A percentile compares a stretch with the other conserved stretches of the same genome.
Conservation (phyloP, 2,329 filamentous ascomycete species). For the Cladobotryum protrusum region DNA sequence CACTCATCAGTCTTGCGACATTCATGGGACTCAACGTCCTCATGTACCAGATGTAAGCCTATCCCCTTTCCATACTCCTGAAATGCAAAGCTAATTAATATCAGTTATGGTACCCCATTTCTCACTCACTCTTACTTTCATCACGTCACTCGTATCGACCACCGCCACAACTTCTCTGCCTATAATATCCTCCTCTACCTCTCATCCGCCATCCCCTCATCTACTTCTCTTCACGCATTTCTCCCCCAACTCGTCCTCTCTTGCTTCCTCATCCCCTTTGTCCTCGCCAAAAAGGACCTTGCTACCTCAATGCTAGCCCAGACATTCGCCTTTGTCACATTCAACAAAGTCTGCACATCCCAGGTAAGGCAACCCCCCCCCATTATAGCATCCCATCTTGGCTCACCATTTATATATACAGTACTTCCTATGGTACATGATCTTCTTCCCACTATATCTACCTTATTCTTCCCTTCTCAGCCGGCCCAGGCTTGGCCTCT, state of each 20-base stretch:
- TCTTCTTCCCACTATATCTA: slow-evolving; percentile 87
- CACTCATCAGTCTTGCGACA: slow-evolving; percentile 59
- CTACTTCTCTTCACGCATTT: slow-evolving; percentile 57
- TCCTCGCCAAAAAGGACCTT: slow-evolving; percentile 74
- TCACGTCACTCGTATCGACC: slow-evolving; percentile 87
- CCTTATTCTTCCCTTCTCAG: slow-evolving; percentile 68
- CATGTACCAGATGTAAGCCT: slow-evolving; percentile 66
- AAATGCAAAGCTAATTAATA: slow-evolving; percentile 9
- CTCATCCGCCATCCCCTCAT: slow-evolving; percentile 56
- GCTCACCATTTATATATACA: slow-evolving; percentile 28
- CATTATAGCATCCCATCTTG: background rate
- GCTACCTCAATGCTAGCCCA: slow-evolving; percentile 84
- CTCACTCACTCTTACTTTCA: slow-evolving; percentile 87
- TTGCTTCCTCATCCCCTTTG: slow-evolving; percentile 66
- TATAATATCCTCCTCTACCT: slow-evolving; percentile 92
- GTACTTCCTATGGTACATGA: slow-evolving; percentile 98
- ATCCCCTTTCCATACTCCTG: slow-evolving; percentile 23
- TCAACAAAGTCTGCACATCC: slow-evolving; percentile 98
- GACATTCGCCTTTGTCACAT: slow-evolving; percentile 93
- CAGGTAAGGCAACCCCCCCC: slow-evolving; percentile 56
- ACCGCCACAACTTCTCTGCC: slow-evolving; percentile 96
- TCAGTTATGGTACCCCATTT: slow-evolving; percentile 72
- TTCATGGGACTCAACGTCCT: slow-evolving; percentile 67
- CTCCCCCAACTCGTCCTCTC: slow-evolving; percentile 80
- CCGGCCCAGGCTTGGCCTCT: slow-evolving; percentile 53